These are phyloP conservation scores for Camelina laxa DNA, from an alignment of 345 rosid genomes.

Conservation along the genomic window DNA sequence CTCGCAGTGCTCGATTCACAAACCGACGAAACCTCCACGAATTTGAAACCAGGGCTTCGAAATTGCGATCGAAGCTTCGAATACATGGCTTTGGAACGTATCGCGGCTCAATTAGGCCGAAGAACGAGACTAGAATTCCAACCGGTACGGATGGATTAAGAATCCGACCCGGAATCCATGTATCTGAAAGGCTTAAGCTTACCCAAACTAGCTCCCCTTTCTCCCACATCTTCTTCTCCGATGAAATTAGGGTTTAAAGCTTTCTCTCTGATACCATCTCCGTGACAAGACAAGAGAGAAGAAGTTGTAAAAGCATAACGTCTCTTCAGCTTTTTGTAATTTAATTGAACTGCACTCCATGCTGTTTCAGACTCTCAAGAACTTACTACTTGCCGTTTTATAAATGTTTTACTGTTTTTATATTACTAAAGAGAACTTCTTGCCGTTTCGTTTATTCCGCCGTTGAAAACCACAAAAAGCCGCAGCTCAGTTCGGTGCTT, in stretches of 20 bases:
- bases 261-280: conserved; percentile 5
- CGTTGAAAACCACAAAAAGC: conserved; percentile 12
- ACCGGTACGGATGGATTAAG: conserved; percentile 32
- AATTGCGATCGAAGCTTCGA: conserved; percentile 40
- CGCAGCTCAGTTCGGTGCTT: conserved; percentile 9
- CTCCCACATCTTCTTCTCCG: conserved; percentile 31
- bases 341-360: background rate
- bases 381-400: background rate
- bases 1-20: conserved; percentile 38
- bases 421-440: background rate
- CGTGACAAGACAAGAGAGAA: background rate
- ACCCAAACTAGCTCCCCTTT: conserved; percentile 42
- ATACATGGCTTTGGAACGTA: conserved; percentile 35
- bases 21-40: conserved; percentile 21
- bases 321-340: background rate
- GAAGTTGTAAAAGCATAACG: background rate
- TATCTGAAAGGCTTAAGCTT: background rate
- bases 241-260: conserved; percentile 30
- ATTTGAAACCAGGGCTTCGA: conserved; percentile 21
- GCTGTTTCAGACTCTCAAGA: background rate
- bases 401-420: background rate
- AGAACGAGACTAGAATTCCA: conserved; percentile 26
- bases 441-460: conserved; percentile 24
- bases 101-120: conserved; percentile 34
- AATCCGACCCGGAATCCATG: conserved; percentile 45